Conservation (phyloP, 768 basidiomycete genomes). For the Pisolithus orientalis region DNA sequence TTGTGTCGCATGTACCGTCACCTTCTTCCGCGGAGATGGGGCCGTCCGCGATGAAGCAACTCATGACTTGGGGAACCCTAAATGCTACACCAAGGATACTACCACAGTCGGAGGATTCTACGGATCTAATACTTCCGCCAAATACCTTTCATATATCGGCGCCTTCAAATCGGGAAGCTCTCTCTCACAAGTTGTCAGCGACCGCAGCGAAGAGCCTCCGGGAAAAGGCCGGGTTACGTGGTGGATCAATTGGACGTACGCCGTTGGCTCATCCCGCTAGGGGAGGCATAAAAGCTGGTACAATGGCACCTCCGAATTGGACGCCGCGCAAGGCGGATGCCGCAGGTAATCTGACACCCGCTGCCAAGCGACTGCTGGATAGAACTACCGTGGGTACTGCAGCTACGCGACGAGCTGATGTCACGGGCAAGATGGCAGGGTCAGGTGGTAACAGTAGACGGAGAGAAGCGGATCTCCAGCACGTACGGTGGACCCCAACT, state of each 20-base stretch:
- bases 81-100: constrained; percentile 88
- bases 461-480: constrained; percentile 58
- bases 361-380: constrained; percentile 70
- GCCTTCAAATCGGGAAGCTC: constrained; percentile 70
- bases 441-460: constrained; percentile 45
- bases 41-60: constrained; percentile 76
- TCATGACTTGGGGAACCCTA: constrained; percentile 97
- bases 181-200: constrained; percentile 77
- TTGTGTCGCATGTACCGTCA: constrained; percentile 83
- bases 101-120: constrained; percentile 51
- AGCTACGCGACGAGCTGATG: constrained; percentile 59
- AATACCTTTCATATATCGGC: constrained; percentile 73
- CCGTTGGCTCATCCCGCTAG: constrained; percentile 32
- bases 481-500: constrained; percentile 76
- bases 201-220: constrained; percentile 78
- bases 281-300: constrained; percentile 32
- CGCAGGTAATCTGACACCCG: constrained; percentile 78
- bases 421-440: constrained; percentile 49
- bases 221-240: constrained; percentile 63
- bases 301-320: constrained; percentile 77
- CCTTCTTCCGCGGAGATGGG: constrained; percentile 81
- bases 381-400: constrained; percentile 62
- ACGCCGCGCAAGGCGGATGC: constrained; percentile 74
- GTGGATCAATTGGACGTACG: constrained; percentile 29
- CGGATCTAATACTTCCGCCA: constrained; percentile 36